Base-by-base conservation (phyloP, 2,329 filamentous ascomycete species). In the Trichoderma gracile region DNA sequence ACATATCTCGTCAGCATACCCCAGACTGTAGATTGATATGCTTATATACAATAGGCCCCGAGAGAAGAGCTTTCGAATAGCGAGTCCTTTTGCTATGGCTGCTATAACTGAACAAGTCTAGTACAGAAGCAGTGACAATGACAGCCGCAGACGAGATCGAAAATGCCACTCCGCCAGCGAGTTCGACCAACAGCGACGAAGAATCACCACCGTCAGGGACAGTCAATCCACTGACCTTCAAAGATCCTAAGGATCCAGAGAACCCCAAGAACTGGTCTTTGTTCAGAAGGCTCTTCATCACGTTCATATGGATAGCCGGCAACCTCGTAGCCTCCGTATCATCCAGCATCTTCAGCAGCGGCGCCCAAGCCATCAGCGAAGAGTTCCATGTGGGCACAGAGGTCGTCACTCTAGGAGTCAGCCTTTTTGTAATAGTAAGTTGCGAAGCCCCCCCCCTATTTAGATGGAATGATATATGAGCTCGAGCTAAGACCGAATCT, bases 331-430 rank as follows among this genome's bases (percentile, higher is more conserved):
- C 52, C 2, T 63, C 61, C 12, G 43, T 56, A 14, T 63, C 60
- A 19, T 55, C 50, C 19, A 63, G 61, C 50, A 63, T 63, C 25
- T 63, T 63, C 46, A 63, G 61, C 61, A 63, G 61, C 33, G 61
- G 61, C 5, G 61, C 61, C n/a, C 52, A 63, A 17, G 61, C 61
- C 8, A 63, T 63, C n/a, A 63, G 61, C 21, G 30, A 63, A 49
- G 61, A 63, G 38, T 63, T 63, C 25, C n/a, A 27, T 8, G 61
- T 57, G 0, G 49, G 61, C 14, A 14, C 61, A n/a, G 52, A 63
- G 12, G 61, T 63, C 19, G 61, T 63, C 15, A 63, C 61, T 38
- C 53, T 63, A 9, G 61, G 61, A 42, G 61, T 63, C 23, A 63
- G 61, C 23, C 33, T 63, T 5, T 63, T 63, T 14, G 61, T 63